Conservation (phyloP, 306 rosid species). For the Corylus avellana region DNA sequence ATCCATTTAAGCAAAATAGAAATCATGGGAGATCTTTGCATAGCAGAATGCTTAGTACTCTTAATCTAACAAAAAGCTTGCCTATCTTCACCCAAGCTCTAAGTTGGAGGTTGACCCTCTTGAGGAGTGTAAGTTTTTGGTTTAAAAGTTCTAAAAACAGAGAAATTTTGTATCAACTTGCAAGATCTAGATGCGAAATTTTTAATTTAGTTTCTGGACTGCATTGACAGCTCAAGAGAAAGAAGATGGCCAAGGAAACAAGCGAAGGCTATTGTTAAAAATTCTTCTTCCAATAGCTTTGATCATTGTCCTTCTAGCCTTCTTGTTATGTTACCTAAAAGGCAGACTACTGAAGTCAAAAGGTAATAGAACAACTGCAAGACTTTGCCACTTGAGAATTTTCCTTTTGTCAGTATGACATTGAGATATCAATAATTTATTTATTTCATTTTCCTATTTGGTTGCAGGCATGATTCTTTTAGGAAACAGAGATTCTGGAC, state of each 20-base stretch:
- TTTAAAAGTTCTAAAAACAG: not conserved
- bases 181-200: not conserved
- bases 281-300: conserved; percentile 26
- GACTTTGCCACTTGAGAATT: not conserved
- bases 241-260: conserved; percentile 15
- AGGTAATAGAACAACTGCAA: conserved; percentile 11
- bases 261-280: conserved; percentile 3
- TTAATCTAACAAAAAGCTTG: not conserved
- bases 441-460: not conserved
- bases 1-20: not conserved
- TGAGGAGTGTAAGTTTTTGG: too few relatives aligned
- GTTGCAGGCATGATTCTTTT: not conserved
- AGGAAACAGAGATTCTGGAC: not conserved
- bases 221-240: conserved; percentile 27
- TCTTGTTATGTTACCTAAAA: conserved; percentile 5
- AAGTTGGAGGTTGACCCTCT: not conserved
- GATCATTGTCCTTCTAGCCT: conserved; percentile 15
- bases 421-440: not conserved
- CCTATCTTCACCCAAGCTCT: not conserved
- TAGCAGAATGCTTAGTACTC: not conserved
- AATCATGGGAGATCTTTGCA: not conserved
- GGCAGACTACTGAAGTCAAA: conserved; percentile 16
- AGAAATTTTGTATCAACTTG: not conserved
- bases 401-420: not conserved
- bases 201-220: not conserved